These are phyloP conservation scores for Eragrostis curvula DNA, from an alignment of 176 grass and related monocot genomes.

Conservation along the genomic window DNA sequence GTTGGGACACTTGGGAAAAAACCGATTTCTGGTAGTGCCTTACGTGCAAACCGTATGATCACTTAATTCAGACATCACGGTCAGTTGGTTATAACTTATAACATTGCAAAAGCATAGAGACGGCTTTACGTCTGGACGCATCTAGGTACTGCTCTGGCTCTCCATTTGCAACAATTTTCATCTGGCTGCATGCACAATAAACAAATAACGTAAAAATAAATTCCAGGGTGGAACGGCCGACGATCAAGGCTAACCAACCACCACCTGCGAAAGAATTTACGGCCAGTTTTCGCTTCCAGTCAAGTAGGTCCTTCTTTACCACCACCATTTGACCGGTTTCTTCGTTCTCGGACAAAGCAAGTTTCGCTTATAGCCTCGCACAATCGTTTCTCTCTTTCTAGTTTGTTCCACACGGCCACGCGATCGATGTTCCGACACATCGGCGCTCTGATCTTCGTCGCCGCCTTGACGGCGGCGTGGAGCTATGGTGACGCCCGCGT, in stretches of 20 bases:
- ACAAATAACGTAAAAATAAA: neutral
- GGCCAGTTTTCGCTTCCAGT: conserved; percentile 33
- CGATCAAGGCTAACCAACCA: conserved; percentile 48
- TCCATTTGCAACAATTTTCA: neutral
- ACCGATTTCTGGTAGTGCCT: too few species aligned
- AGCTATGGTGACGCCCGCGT: conserved; percentile 28
- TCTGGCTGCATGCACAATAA: neutral
- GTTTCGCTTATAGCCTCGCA: conserved; percentile 25
- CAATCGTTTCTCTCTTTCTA: conserved; percentile 14
- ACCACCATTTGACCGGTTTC: conserved; percentile 13
- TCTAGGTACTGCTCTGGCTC: too few species aligned
- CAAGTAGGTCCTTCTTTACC: conserved; percentile 33
- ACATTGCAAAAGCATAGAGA: too few species aligned
- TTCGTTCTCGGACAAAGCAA: conserved; percentile 3
- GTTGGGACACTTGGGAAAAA: too few species aligned
- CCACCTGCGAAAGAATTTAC: conserved; percentile 17
- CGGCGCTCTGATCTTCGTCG: conserved; percentile 16
- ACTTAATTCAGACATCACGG: neutral
- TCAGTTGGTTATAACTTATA: neutral
- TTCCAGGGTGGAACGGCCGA: conserved; percentile 34
- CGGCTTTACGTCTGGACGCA: too few species aligned
- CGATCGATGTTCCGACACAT: conserved; percentile 42
- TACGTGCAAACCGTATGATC: neutral
- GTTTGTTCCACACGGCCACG: neutral
- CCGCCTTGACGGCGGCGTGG: conserved; percentile 35